phyloP scores from a whole-genome alignment of 345 rosid genomes.

The Fremontodendron californicum region DNA sequence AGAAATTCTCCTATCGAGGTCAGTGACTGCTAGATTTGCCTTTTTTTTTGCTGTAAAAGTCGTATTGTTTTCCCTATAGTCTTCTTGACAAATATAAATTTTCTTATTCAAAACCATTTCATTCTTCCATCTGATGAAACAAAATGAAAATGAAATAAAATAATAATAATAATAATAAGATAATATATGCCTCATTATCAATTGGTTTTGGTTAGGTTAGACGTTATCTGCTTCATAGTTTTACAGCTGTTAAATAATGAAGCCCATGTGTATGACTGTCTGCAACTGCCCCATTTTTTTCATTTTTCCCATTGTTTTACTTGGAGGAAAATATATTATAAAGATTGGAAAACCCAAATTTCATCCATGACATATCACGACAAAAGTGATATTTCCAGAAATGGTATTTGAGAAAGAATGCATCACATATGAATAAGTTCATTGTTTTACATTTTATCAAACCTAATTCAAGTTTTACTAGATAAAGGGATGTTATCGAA shows the following conservation, averaged over 20 bases:
- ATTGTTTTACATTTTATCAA: neutral
- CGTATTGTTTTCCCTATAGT: neutral
- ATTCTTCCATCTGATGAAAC: neutral
- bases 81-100: neutral
- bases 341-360: neutral
- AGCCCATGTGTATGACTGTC: neutral
- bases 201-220: neutral
- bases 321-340: neutral
- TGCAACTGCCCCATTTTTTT: neutral
- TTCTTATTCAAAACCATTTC: neutral
- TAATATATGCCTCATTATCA: neutral
- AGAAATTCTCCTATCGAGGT: slow-evolving; percentile 90
- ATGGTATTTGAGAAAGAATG: neutral
- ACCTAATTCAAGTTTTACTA: neutral
- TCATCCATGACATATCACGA: neutral
- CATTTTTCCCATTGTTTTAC: neutral
- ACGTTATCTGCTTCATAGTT: neutral
- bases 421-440: neutral
- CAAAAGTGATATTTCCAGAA: neutral
- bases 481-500: neutral
- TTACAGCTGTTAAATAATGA: neutral
- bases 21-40: neutral
- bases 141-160: neutral
- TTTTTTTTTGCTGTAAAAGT: neutral
- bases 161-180: neutral